Conservation (phyloP, 441 rosid species). For the Geranium incanum region DNA sequence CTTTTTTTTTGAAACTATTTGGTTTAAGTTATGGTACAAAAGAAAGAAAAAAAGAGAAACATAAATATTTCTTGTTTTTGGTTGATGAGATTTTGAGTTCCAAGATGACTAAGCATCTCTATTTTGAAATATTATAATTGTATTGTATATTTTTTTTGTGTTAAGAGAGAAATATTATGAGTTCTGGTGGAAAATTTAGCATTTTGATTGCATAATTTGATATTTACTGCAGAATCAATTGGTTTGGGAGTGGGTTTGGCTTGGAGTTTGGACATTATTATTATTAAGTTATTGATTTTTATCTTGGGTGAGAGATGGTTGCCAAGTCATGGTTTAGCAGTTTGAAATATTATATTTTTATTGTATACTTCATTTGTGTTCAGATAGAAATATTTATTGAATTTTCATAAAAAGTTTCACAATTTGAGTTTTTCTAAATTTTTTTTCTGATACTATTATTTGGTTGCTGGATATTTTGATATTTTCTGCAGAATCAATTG, state of each 20-base stretch:
- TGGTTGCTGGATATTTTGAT: conserved; percentile 12
- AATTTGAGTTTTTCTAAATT: not conserved
- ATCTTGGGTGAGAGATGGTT: no score
- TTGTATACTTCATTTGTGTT: not conserved
- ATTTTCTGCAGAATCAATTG: not conserved
- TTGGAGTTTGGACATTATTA: not conserved
- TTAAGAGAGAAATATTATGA: no score
- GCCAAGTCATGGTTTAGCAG: no score
- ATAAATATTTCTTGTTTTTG: not conserved
- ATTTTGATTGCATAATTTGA: conserved; percentile 7
- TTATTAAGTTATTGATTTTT: no score
- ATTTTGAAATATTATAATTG: no score
- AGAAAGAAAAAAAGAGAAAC: not conserved
- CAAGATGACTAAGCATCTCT: no score
- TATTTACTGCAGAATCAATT: not conserved
- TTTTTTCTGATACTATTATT: not conserved
- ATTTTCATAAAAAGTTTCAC: no score
- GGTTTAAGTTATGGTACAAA: not conserved
- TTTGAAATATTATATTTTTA: no score
- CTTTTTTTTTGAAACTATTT: not conserved
- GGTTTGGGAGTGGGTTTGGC: conserved; percentile 14
- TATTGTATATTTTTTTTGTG: no score
- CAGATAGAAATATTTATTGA: no score
- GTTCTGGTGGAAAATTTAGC: no score
- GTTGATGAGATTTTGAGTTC: not conserved